Evolutionary conservation across 1,284 basidiomycete species (phyloP), one percentile per base, ranked within the genome.

Genomic region (Cutaneotrichosporon spelunceum): DNA sequence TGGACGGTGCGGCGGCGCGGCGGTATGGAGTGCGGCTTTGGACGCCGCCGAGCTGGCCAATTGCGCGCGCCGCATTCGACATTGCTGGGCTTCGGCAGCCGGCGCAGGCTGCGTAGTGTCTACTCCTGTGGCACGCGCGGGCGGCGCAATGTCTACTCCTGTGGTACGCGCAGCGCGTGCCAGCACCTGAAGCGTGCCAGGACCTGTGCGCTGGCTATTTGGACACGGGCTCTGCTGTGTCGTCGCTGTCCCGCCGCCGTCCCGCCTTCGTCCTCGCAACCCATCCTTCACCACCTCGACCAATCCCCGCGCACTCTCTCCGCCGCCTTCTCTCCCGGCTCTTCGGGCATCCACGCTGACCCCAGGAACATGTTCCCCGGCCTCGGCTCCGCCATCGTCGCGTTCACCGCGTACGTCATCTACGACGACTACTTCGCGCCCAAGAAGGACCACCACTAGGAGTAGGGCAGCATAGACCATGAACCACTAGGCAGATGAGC

Each of bases 341-440:
- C 13, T 9, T 10, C 21, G 4, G 24, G 5, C 24, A 16, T 19
- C 26, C 30, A 16, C 16, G 48, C 56, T 59, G 30, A 56, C 58
- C 44, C 10, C 80, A 84, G 87, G 70, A 89, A 85, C 81, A 78
- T 93, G 69, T 93, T 96, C 79, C 93, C 93, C 55, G 93, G 93
- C 44, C 90, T 97, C 73, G 93, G 93, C 59, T 90, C 91, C 64
- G 93, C 90, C 45, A 84, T 91, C 60, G 90, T 89, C 65, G 89
- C 91, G 1, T 97, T 97, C 82, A 87, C 90, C 36, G 87, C 85
- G 65, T 97, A 95, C 73, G 91, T 96, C 53, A 81, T 90, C 59
- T 89, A 84, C 56, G 93, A 96, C 79, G 91, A 82, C 70, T 78
- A 65, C 57, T 61, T 77, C 68, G 68, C 70, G 45, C 47, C 68